Evolutionary conservation across 179 eudicot genomes (phyloP).

Genomic region (Corrigiola litoralis): DNA sequence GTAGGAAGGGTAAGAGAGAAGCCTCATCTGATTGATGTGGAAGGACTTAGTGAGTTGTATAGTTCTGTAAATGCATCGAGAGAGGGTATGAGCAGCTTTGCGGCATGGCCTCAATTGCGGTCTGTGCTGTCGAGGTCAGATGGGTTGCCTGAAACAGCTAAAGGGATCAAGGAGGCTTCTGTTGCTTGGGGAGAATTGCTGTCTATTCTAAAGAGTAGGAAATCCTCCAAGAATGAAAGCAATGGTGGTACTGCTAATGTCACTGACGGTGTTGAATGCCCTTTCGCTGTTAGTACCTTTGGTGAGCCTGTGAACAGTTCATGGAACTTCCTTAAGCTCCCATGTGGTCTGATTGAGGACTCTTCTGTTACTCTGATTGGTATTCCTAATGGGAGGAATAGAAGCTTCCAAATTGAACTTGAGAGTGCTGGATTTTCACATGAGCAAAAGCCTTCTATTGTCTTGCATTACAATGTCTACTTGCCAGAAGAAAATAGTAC

Average conservation of each 20-base stretch:
- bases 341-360: slow-evolving; percentile 86
- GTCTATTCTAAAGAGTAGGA: slow-evolving; percentile 26
- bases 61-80: slow-evolving; percentile 37
- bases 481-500: slow-evolving; percentile 78
- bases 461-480: slow-evolving; percentile 58
- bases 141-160: slow-evolving; percentile 67
- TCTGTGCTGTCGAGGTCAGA: slow-evolving; percentile 66
- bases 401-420: slow-evolving; percentile 70
- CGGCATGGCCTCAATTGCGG: slow-evolving; percentile 58
- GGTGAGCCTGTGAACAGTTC: slow-evolving; percentile 29
- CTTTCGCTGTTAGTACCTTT: slow-evolving; percentile 42
- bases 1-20: slow-evolving; percentile 22
- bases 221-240: slow-evolving; percentile 3
- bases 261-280: slow-evolving; percentile 36
- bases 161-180: slow-evolving; percentile 72
- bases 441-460: slow-evolving; percentile 53
- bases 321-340: slow-evolving; percentile 37
- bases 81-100: slow-evolving; percentile 38
- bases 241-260: slow-evolving; percentile 14
- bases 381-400: slow-evolving; percentile 53
- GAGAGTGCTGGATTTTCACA: slow-evolving; percentile 47
- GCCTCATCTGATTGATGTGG: slow-evolving; percentile 44
- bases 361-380: slow-evolving; percentile 83
- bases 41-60: slow-evolving; percentile 57
- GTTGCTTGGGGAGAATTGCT: slow-evolving; percentile 52